Evolutionary conservation across 352 stramenopile species (phyloP).

Genomic region (Pythium brassicae): DNA sequence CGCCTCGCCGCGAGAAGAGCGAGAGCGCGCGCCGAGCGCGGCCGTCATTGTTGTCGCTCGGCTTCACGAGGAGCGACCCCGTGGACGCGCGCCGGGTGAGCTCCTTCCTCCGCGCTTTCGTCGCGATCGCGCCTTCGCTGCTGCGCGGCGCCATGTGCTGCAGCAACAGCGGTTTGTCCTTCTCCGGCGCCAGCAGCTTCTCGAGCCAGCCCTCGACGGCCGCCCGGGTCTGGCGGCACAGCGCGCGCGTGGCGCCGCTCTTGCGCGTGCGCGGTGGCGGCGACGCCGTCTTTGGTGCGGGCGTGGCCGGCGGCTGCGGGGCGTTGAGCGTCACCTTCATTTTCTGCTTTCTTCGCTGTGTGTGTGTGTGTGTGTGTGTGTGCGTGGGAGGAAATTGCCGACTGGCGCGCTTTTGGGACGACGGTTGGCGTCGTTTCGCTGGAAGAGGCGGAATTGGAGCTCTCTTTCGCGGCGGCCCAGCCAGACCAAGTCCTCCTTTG

Average conservation of each 20-base stretch:
- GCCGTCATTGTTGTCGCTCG: background rate
- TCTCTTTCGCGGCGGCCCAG: no score
- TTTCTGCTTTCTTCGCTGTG: background rate
- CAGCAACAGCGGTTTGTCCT: background rate
- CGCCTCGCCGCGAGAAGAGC: background rate
- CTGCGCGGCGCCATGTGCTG: background rate
- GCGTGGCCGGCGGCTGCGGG: background rate
- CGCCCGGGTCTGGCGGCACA: constrained; percentile 5
- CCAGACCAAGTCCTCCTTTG: no score
- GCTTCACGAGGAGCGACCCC: constrained; percentile 1
- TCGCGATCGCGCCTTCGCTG: background rate
- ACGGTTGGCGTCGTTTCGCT: constrained; percentile 3
- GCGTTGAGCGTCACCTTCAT: constrained; percentile 1
- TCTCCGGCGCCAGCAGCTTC: constrained; percentile 1
- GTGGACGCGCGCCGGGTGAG: constrained; percentile 6
- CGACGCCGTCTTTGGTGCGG: background rate
- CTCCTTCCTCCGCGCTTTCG: background rate
- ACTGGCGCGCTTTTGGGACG: background rate
- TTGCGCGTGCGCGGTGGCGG: background rate
- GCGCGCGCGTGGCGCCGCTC: background rate
- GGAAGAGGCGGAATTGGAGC: background rate
- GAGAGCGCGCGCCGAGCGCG: background rate
- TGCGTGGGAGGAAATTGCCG: no score
- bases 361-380: background rate
- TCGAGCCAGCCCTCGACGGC: constrained; percentile 6